A percentile compares a stretch with the other conserved stretches of the same genome.
Evolutionary conservation across 805 yeast genomes (phyloP).

Genomic region (Saccharomycopsis malanga): DNA sequence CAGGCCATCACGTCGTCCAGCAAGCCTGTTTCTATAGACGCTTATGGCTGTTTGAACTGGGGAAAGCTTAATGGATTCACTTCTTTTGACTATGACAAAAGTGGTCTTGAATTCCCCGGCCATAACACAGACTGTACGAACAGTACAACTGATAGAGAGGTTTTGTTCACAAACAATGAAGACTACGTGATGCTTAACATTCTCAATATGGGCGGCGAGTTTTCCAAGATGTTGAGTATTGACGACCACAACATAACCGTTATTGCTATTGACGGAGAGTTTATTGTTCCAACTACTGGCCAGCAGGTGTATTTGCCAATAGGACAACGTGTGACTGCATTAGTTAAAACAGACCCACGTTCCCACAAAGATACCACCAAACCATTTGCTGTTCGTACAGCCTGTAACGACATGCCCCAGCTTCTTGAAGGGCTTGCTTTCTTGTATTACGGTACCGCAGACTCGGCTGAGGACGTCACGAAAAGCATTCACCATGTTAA

Average conservation of each 20-base stretch:
- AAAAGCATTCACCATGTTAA: too few relatives aligned
- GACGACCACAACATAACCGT: slow-evolving; percentile 30
- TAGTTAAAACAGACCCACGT: slow-evolving; percentile 25
- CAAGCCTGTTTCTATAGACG: slow-evolving; percentile 8
- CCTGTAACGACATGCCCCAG: slow-evolving; percentile 27
- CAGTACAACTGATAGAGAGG: slow-evolving; percentile 22
- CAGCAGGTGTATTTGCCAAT: slow-evolving; percentile 30
- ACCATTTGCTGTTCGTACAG: slow-evolving; percentile 27
- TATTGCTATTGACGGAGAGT: slow-evolving; percentile 31
- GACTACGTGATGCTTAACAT: slow-evolving; percentile 29
- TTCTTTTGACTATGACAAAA: slow-evolving; percentile 10
- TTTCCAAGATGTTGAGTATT: slow-evolving; percentile 30
- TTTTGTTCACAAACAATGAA: slow-evolving; percentile 25
- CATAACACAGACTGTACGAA: slow-evolving; percentile 26
- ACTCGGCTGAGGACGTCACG: too few relatives aligned
- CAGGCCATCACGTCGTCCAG: background rate
- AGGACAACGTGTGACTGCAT: slow-evolving; percentile 29
- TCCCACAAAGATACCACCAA: slow-evolving; percentile 22
- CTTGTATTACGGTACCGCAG: slow-evolving; percentile 28
- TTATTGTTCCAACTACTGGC: slow-evolving; percentile 26
- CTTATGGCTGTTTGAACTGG: slow-evolving; percentile 17
- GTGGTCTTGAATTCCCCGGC: slow-evolving; percentile 17
- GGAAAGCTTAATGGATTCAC: slow-evolving; percentile 12
- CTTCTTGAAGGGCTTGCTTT: slow-evolving; percentile 28
- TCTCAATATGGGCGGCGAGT: slow-evolving; percentile 32